Evolutionary conservation across 2,329 filamentous ascomycete species (phyloP), one percentile per base, ranked within the genome.

Genomic region (Penicillium vulpinum): DNA sequence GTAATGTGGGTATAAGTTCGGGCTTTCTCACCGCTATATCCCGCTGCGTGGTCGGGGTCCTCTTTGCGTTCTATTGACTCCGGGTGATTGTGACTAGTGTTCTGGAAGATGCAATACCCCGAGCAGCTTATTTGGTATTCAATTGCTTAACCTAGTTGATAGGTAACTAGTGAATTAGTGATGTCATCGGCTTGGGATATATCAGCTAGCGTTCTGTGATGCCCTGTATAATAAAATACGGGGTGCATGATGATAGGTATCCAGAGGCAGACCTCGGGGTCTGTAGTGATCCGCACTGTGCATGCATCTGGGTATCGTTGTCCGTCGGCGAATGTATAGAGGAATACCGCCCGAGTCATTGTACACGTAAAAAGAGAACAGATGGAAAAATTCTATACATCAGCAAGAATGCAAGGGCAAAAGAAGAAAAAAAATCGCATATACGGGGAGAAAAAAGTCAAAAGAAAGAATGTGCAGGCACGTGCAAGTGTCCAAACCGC

Each of bases 321-420:
- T 40, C 31, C 15, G 24, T 26, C 16, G 28, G 21, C 36, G 28
- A 43, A 24, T 33, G 53, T 24, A 33, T 21, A 26, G 33, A 44
- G 15, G 43, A 26, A 18, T 31, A 55, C 18, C 13, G 15, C 21
- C 36, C 26, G 16, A 51, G 33, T 56, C 53, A 18, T 56, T 40
- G 48, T 56, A 56, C 53, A 56, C 13, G 53, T 18, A 22, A 39
- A 40, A 40, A 18, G 10, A 16, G 13, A 45, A 22, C 26, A 48
- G 33, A 22, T 4, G 11, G 11, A 57, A 53, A 29, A 26, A 54
- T 18, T 60, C 62, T 64, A 64, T 62, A 59, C 57, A 58, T 35
- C 21, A 49, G 21, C 24, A 13, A 33, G n/a, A 49, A 39, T 18
- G 10, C n/a, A 48, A 48, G 26, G 8, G 10, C 3, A 31, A 39